Base-by-base conservation (phyloP, 2,329 filamentous ascomycete species). In the Arthrobotrys musiformis region DNA sequence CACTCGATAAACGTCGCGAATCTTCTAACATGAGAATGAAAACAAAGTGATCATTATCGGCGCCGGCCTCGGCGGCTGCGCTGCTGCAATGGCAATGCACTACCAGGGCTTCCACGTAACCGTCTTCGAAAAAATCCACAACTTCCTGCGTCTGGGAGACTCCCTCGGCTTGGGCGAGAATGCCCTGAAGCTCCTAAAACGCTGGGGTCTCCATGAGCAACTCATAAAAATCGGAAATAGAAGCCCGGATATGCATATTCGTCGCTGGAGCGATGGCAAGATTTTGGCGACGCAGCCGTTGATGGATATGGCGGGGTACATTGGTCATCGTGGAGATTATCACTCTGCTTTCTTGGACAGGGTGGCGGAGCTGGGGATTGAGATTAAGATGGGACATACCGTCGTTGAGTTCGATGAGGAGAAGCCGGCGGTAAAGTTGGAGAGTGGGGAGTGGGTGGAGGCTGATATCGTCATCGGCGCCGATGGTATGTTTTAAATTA, bases 401-500 rank as follows among this genome's bases (percentile, higher is more conserved):
- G 79, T 81, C 42, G 81, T 84, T 0, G 79, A 81, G 1, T 85
- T 84, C 67, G 81, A 83, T 52, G 84, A 85, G 63, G 78, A 82
- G 15, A 81, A 79, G 60, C 83, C 82, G 2, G 82, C 80, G 9
- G 78, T 85, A 6, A 81, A 74, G 0, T 82, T 85, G 15, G 81
- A 81, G 3, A 83, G 83, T 64, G 84, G 84, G 3, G 79, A 81
- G 5, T 81, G 82, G 22, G 83, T 85, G 72, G 64, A 79, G 1
- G 86, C 85, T 0, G 86, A 88, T 79, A 79, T 88, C 0, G 84
- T 88, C 2, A 82, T 88, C 4, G 87, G 86, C 3, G 86, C 86
- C 26, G 87, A 88, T 80, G 85, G 80, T 79, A 56, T 48, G 54
- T n/a, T n/a, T n/a, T n/a, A n/a, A n/a, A n/a, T n/a, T n/a, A n/a